Evolutionary conservation across 1,284 basidiomycete genomes (phyloP), one percentile per base, ranked within the genome.

Genomic region (Rhodotorula sp.): DNA sequence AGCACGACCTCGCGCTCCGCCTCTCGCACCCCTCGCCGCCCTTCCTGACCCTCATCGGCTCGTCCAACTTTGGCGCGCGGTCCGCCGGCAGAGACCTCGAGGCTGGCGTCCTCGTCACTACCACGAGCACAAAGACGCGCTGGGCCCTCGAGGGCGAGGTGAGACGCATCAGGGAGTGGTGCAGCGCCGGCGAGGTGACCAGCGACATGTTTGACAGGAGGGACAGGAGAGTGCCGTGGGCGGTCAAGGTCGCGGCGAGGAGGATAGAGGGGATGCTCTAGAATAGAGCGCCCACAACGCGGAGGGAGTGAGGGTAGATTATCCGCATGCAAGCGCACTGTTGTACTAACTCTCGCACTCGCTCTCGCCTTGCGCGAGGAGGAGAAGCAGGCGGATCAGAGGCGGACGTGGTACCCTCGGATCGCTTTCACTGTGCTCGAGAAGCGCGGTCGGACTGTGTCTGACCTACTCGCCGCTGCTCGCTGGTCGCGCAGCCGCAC

Each of bases 21-120:
- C 57, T 66, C 34, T 57, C 41, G 19, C 58, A 37, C 65, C 65
- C 53, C 8, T 55, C 59, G 4, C 67, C 69, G 10, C 78, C 93
- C 0, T 83, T 87, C 71, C 82, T 94, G 55, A 96, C 95, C 0
- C 87, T 98, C 62, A 91, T 99, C 80, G 97, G 96, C 21, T 97
- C 94, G 0, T 96, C 94, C 5, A 99, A 99, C 81, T 88, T 97
- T 68, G 97, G 96, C 78, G 90, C 92, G 1, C 89, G 96, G 6
- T 96, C 93, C 2, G 88, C 94, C 2, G 87, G 91, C 74, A 87
- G 97, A 59, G 97, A 99, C 82, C 91, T 94, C 22, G 96, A 99
- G 80, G 86, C 97, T 51, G 95, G 92, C 2, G 91, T 98, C 76
- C 81, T 97, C 57, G 87, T 98, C 83, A 82, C 90, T 51, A 88